A percentile compares a stretch with the other conserved stretches of the same genome.
Evolutionary conservation across 73 alveolate species (phyloP).

Genomic region (Paramecium caudatum): DNA sequence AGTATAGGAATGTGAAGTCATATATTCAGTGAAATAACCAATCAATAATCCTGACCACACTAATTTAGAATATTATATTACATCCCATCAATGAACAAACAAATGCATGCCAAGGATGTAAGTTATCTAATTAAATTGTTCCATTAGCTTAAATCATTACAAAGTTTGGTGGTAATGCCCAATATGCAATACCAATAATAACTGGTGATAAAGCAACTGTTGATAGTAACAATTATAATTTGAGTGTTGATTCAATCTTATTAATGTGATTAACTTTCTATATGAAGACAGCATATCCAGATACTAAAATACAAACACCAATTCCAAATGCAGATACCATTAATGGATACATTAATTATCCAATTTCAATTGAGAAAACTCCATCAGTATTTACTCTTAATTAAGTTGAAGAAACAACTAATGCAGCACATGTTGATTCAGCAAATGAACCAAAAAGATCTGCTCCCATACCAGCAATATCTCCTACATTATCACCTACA

Average conservation of each 20-base stretch:
- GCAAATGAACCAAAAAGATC: slow-evolving; percentile 97
- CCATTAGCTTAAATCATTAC: slow-evolving; percentile 64
- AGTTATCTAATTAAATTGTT: slow-evolving; percentile 67
- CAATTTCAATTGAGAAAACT: not conserved
- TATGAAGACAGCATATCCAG: slow-evolving; percentile 75
- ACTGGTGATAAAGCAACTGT: slow-evolving; percentile 82
- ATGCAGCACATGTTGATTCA: slow-evolving; percentile 97
- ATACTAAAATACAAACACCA: slow-evolving; percentile 75
- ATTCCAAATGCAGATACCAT: slow-evolving; percentile 86
- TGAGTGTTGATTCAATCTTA: slow-evolving; percentile 79
- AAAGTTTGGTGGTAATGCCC: slow-evolving; percentile 82
- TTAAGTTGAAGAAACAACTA: slow-evolving; percentile 89
- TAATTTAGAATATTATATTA: not conserved
- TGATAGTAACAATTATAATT: slow-evolving; percentile 74
- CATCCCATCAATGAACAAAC: slow-evolving; percentile 85
- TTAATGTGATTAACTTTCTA: slow-evolving; percentile 76
- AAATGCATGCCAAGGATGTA: slow-evolving; percentile 76
- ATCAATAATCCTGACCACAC: slow-evolving; percentile 92
- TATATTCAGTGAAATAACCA: slow-evolving; percentile 92
- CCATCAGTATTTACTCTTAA: not conserved
- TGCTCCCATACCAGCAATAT: slow-evolving; percentile 96
- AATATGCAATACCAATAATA: slow-evolving; percentile 69
- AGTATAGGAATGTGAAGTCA: slow-evolving; percentile 93
- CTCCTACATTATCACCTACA: slow-evolving; percentile 93
- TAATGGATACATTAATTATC: slow-evolving; percentile 86